These are phyloP conservation scores for Pyropia yezoensis DNA, from an alignment of 23 red algal genomes.

Conservation along the genomic window DNA sequence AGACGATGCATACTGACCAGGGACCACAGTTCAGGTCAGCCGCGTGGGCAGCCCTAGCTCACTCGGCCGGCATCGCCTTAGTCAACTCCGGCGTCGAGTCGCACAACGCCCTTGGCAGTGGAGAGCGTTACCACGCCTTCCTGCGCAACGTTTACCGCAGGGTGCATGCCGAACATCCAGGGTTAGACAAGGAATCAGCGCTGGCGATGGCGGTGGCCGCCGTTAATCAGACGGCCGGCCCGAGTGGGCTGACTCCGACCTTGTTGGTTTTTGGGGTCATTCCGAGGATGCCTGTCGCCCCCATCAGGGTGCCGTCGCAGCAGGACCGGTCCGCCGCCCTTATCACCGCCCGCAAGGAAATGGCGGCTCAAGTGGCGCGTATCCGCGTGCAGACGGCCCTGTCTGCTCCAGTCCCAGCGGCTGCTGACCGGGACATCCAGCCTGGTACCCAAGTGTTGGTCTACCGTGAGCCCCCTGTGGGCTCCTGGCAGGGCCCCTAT, in stretches of 20 bases:
- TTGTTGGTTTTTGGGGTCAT: constrained; percentile 24
- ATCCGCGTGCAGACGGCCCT: neutral
- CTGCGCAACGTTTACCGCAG: constrained; percentile 19
- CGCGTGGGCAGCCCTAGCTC: neutral
- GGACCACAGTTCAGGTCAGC: constrained; percentile 1
- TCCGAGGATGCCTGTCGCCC: neutral
- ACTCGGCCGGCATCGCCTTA: constrained; percentile 1
- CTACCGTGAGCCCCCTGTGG: constrained; percentile 8
- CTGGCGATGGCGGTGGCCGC: neutral
- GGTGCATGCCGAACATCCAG: neutral
- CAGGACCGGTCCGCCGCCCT: neutral
- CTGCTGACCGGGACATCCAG: constrained; percentile 4
- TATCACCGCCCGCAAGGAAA: constrained; percentile 10
- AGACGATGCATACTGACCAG: neutral
- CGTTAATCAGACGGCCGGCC: constrained; percentile 13
- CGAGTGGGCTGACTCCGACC: constrained; percentile 6
- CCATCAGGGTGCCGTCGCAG: constrained; percentile 1
- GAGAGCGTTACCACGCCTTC: no score
- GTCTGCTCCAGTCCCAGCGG: constrained; percentile 1
- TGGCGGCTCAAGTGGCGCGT: neutral
- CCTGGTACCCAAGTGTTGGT: neutral
- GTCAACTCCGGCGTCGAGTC: neutral
- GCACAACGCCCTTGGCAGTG: constrained; percentile 6
- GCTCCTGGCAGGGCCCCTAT: constrained; percentile 6
- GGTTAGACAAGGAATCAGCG: neutral